A percentile compares a stretch with the other conserved stretches of the same genome.
Conservation (phyloP, 1,284 basidiomycete species). For the Trichosporon faecale region DNA sequence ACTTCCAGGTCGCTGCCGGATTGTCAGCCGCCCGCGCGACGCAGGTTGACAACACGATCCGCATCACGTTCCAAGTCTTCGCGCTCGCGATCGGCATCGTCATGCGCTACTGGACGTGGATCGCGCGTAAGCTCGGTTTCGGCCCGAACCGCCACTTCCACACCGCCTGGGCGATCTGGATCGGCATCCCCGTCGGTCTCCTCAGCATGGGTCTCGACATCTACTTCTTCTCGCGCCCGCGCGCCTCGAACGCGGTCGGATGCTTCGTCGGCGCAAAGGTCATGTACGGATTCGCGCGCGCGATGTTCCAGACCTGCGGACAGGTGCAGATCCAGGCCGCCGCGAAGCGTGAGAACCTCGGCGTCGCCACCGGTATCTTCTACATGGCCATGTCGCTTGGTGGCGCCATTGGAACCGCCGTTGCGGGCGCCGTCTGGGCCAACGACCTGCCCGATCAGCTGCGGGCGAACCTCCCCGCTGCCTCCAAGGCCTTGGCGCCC, state of each 20-base stretch:
- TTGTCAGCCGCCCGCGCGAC: conserved; percentile 17
- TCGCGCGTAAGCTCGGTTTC: conserved; percentile 15
- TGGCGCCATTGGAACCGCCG: conserved; percentile 22
- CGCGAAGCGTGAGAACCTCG: conserved; percentile 17
- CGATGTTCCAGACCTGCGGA: conserved; percentile 3
- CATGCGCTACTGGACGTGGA: conserved; percentile 26
- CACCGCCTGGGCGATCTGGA: conserved; percentile 21
- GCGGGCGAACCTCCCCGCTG: conserved; percentile 17
- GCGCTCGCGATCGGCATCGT: conserved; percentile 20
- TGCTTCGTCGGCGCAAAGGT: not conserved
- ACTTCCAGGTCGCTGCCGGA: conserved; percentile 22
- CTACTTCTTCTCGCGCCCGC: not conserved
- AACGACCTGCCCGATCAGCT: conserved; percentile 20
- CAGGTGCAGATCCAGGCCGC: conserved; percentile 11
- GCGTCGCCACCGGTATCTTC: conserved; percentile 26
- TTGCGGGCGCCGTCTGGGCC: conserved; percentile 22
- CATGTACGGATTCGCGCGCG: not conserved
- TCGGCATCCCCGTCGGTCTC: conserved; percentile 11
- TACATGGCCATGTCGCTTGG: conserved; percentile 27
- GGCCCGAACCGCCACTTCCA: conserved; percentile 19
- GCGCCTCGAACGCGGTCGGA: not conserved
- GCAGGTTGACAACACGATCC: conserved; percentile 24
- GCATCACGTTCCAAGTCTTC: conserved; percentile 26
- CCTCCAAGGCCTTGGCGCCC: conserved; percentile 10
- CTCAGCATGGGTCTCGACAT: not conserved